These are phyloP conservation scores for Yamadazyma sp. DNA, from an alignment of 1,139 yeast genomes.

Conservation along the genomic window DNA sequence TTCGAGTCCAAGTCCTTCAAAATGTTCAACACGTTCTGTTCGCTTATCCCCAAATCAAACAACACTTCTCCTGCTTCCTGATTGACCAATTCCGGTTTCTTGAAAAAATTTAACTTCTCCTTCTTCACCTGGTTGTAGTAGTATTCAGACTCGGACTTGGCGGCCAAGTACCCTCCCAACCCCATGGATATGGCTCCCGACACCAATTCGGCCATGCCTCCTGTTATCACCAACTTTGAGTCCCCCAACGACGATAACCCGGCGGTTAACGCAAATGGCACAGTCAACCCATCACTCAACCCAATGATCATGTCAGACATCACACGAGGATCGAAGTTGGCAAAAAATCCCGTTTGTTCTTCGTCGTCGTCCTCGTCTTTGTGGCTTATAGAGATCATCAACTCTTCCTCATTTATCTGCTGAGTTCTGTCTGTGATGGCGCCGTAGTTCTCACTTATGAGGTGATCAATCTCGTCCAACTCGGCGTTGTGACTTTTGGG, in stretches of 20 bases:
- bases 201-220: conserved; percentile 83
- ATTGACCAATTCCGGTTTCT: conserved; percentile 57
- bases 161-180: conserved; percentile 79
- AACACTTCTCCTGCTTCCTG: conserved; percentile 75
- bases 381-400: conserved; percentile 26
- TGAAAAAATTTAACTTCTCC: conserved; percentile 68
- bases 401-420: conserved; percentile 40
- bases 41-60: conserved; percentile 68
- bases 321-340: conserved; percentile 63
- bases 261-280: conserved; percentile 82
- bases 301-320: conserved; percentile 83
- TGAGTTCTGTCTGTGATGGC: conserved; percentile 39
- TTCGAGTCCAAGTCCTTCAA: conserved; percentile 67
- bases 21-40: conserved; percentile 63
- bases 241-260: conserved; percentile 79
- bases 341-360: conserved; percentile 36
- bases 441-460: conserved; percentile 42
- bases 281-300: conserved; percentile 77
- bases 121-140: conserved; percentile 67
- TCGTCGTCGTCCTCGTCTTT: conserved; percentile 24
- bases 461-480: conserved; percentile 33
- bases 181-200: conserved; percentile 89
- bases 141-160: conserved; percentile 75
- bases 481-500: conserved; percentile 28
- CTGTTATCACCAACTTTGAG: conserved; percentile 72